These are phyloP conservation scores for Blastobotrys peoriensis DNA, from an alignment of 805 yeast species.

Conservation along the genomic window DNA sequence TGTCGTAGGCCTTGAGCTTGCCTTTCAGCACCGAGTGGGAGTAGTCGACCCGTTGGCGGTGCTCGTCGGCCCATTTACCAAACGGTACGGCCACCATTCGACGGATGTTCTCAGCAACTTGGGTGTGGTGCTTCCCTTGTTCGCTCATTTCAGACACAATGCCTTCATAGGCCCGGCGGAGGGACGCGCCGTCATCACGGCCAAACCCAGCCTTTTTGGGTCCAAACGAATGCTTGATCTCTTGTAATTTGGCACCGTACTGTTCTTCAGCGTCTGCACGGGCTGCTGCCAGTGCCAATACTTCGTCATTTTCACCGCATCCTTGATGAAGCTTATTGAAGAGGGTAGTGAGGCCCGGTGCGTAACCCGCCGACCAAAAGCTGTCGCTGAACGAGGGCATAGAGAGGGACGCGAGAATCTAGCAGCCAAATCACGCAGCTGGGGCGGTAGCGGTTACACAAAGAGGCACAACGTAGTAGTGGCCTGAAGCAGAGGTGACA, in stretches of 20 bases:
- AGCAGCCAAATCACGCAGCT: no score
- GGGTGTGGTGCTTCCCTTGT: constrained; percentile 55
- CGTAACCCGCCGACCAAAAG: constrained; percentile 70
- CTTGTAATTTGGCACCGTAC: constrained; percentile 53
- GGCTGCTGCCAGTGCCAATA: constrained; percentile 55
- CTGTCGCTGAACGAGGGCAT: constrained; percentile 63
- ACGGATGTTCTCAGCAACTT: constrained; percentile 57
- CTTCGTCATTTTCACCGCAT: constrained; percentile 63
- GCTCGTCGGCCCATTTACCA: constrained; percentile 67
- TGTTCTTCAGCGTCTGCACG: constrained; percentile 67
- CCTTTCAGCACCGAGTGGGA: constrained; percentile 49
- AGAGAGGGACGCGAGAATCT: no score
- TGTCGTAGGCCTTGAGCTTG: constrained; percentile 49
- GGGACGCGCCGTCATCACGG: constrained; percentile 58
- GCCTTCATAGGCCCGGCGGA: constrained; percentile 57
- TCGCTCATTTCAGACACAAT: constrained; percentile 46
- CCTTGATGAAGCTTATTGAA: constrained; percentile 43
- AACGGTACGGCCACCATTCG: constrained; percentile 63
- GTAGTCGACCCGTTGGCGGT: constrained; percentile 56
- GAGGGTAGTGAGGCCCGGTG: constrained; percentile 37
- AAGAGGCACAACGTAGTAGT: no score
- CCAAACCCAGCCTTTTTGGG: constrained; percentile 40
- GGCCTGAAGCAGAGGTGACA: no score
- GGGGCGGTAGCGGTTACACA: no score
- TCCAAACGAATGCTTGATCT: constrained; percentile 33